Percentiles rank a stretch among this genome's conserved stretches.
phyloP scores from a whole-genome alignment of 148 eudicot genomes.

The Fagopyrum esculentum region DNA sequence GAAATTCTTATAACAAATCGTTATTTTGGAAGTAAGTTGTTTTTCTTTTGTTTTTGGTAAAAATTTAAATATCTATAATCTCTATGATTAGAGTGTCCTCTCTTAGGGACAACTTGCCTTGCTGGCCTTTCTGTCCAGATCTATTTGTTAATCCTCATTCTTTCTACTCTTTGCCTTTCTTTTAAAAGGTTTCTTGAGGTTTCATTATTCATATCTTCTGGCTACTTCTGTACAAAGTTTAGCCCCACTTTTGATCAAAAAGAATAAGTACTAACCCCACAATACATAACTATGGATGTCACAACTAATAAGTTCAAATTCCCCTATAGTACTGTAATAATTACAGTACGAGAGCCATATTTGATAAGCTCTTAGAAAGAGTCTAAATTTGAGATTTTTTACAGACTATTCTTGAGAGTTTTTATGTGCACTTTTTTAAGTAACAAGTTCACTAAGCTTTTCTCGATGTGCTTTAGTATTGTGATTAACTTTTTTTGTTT shows the following conservation, averaged over 20 bases:
- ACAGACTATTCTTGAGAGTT: too few species aligned
- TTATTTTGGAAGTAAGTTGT: background rate
- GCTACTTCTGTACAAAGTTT: background rate
- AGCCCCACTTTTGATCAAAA: background rate
- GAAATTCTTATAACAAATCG: background rate
- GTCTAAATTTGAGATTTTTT: too few species aligned
- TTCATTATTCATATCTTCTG: background rate
- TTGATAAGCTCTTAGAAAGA: too few species aligned
- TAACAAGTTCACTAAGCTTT: too few species aligned
- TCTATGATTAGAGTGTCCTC: background rate
- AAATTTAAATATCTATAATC: background rate
- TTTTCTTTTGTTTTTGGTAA: background rate
- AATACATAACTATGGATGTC: background rate
- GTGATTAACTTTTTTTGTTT: too few species aligned
- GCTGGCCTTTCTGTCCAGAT: conserved; percentile 1
- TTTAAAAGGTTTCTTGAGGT: background rate
- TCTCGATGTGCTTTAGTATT: too few species aligned
- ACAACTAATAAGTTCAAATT: too few species aligned
- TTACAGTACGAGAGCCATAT: too few species aligned
- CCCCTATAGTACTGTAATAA: too few species aligned
- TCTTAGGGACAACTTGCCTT: background rate
- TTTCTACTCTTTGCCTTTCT: background rate
- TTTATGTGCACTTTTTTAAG: too few species aligned
- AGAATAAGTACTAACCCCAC: background rate
- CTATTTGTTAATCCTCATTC: background rate